Evolutionary conservation across 768 basidiomycete genomes (phyloP), one percentile per base, ranked within the genome.

Genomic region (Russula olivacea): DNA sequence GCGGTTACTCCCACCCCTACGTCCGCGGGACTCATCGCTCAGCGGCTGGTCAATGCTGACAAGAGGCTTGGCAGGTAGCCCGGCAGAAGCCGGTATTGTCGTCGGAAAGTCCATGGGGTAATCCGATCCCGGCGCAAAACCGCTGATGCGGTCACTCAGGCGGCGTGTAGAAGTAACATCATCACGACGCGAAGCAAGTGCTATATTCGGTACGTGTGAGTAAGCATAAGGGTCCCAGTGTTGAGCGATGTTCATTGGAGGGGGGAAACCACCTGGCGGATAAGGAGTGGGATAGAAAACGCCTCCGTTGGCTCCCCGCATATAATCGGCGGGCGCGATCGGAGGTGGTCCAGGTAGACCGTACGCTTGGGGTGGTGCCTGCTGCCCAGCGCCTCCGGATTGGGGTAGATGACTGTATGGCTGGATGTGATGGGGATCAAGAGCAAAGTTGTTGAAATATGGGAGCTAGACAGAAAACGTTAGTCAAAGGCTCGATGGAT

Each of bases 381-480:
- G 81, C 72, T 89, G 88, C 64, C 77, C 81, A 59, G 83, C 86
- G n/a, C 87, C 87, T 52, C 81, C 76, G 25, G 78, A 71, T 49
- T 82, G 79, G 61, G 91, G 92, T 63, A 89, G 85, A 71, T 92
- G 90, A 25, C 83, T 81, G 74, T 91, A 88, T 8, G 91, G 89
- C 69, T 89, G 88, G 64, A 97, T 88, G 67, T 87, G 89, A 69
- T 94, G 91, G 59, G 97, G 96, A 77, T 98, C 97, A 61, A 98
- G 84, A 34, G 91, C 93, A 73, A 96, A 99, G 74, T 89, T 93
- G 75, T 98, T 98, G 79, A 93, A 94, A 74, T 89, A 92, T 41
- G 89, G 82, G 63, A 95, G 72, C 93, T 95, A 69, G 64, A 67
- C 60, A 64, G 48, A 48, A 54, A 28, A 69, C 68, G 68, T 69